Base-by-base conservation (phyloP, 495 filamentous ascomycete species). In the Trichoderma reesei region DNA sequence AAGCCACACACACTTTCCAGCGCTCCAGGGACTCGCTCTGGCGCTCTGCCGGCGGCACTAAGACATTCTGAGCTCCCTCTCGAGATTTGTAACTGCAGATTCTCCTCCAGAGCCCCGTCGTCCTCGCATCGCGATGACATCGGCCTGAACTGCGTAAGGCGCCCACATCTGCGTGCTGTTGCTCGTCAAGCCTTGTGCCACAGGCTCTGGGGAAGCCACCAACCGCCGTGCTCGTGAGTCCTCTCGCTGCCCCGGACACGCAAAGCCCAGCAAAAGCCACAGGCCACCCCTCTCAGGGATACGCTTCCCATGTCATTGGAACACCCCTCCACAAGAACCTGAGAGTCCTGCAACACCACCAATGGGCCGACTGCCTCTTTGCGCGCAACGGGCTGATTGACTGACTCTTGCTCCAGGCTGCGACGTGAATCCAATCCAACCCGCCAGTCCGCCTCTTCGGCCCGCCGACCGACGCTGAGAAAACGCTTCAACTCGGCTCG, bases 71-170 rank as follows among this genome's bases (percentile, higher is more conserved):
- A 56, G 51, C 51, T 56, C 51, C 26, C 51, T n/a, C 18, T n/a
- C 18, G 51, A 56, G 51, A 56, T 36, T 56, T 56, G 51, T 56
- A 33, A 56, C 51, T 56, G 51, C 51, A 56, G 51, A 56, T 33
- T 56, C 51, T 56, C 51, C 51, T 34, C 51, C 46, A 54, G 46
- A 54, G 46, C 46, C 46, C 26, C 26, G 46, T 54, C 46, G 46
- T 54, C 20, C 51, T 16, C 42, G 13, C 31, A 33, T 10, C 31
- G 20, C 44, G 51, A 56, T 56, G 51, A 56, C 51, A 56, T 56
- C 51, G 51, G 51, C 51, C 51, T 56, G 51, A 56, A 56, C 51
- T 56, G 51, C 51, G 51, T 34, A 33, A 9, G 51, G 51, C 51
- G 51, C 31, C 16, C 51, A 56, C 8, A 56, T 34, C 31, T 56